Evolutionary conservation across 129 eudicot species (phyloP).

Genomic region (Dittrichia graveolens): DNA sequence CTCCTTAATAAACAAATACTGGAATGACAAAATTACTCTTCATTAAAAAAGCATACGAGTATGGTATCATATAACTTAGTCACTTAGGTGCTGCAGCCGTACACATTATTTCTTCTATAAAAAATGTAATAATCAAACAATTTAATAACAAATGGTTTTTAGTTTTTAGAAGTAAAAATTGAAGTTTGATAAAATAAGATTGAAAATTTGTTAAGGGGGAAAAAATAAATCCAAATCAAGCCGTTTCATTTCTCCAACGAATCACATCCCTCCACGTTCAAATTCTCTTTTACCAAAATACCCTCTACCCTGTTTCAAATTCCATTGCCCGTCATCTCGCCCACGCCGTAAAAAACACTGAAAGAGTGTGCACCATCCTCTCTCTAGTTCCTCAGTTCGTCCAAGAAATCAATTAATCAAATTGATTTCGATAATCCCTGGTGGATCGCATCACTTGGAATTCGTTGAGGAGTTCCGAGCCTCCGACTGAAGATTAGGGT

Average conservation of each 20-base stretch:
- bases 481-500: constrained; percentile 20
- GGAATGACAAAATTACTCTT: too few species aligned
- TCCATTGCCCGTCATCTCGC: constrained; percentile 26
- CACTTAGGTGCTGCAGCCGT: too few species aligned
- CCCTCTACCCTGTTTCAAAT: constrained; percentile 25
- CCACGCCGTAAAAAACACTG: constrained; percentile 9
- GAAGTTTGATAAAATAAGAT: too few species aligned
- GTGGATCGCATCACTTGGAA: not conserved
- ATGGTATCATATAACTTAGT: too few species aligned
- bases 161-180: too few species aligned
- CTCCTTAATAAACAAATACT: too few species aligned
- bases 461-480: not conserved
- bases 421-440: not conserved
- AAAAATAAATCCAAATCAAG: not conserved
- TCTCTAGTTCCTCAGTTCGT: not conserved
- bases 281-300: not conserved
- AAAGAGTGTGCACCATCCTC: not conserved
- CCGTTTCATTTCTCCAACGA: constrained; percentile 5
- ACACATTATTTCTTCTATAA: too few species aligned
- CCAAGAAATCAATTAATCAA: not conserved
- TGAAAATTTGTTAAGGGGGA: too few species aligned
- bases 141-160: too few species aligned
- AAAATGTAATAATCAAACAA: too few species aligned
- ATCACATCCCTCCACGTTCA: constrained; percentile 30
- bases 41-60: too few species aligned